Evolutionary conservation across 495 filamentous ascomycete species (phyloP).

Genomic region (Hypoxylon trugodes): DNA sequence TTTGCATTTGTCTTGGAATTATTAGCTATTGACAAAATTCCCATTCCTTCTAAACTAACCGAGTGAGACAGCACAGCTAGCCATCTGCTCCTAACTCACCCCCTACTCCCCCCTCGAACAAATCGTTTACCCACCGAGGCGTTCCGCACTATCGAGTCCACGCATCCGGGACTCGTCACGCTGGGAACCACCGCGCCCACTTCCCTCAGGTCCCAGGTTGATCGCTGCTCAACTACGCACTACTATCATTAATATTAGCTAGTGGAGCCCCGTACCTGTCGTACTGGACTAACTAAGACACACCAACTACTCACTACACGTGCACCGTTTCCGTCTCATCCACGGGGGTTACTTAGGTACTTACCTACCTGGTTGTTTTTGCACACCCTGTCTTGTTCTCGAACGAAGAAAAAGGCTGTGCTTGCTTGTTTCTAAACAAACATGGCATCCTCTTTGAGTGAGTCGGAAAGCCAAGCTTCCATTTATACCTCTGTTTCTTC

Average conservation of each 20-base stretch:
- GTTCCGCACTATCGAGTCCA: conserved; percentile 38
- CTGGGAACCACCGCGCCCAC: conserved; percentile 27
- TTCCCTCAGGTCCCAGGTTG: conserved; percentile 22
- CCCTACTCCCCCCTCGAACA: neutral
- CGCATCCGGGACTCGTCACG: conserved; percentile 35
- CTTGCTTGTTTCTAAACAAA: conserved; percentile 16
- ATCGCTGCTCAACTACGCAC: conserved; percentile 22
- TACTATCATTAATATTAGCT: conserved; percentile 37
- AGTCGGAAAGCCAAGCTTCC: conserved; percentile 33
- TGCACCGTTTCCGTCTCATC: conserved; percentile 29
- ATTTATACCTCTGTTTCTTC: conserved; percentile 29
- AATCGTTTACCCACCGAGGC: conserved; percentile 30
- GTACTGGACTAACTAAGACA: conserved; percentile 21
- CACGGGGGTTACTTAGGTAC: conserved; percentile 33
- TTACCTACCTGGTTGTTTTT: no score
- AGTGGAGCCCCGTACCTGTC: conserved; percentile 24
- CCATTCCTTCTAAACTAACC: conserved; percentile 3
- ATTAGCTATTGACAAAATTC: conserved; percentile 19
- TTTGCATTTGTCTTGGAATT: conserved; percentile 22
- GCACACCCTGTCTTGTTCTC: conserved; percentile 17
- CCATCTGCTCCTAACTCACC: no score
- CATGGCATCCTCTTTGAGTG: conserved; percentile 38
- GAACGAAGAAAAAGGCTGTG: conserved; percentile 5
- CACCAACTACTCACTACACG: conserved; percentile 12
- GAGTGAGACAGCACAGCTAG: no score